phyloP scores from a whole-genome alignment of 129 eudicot genomes.

The Helianthus tuberosus region DNA sequence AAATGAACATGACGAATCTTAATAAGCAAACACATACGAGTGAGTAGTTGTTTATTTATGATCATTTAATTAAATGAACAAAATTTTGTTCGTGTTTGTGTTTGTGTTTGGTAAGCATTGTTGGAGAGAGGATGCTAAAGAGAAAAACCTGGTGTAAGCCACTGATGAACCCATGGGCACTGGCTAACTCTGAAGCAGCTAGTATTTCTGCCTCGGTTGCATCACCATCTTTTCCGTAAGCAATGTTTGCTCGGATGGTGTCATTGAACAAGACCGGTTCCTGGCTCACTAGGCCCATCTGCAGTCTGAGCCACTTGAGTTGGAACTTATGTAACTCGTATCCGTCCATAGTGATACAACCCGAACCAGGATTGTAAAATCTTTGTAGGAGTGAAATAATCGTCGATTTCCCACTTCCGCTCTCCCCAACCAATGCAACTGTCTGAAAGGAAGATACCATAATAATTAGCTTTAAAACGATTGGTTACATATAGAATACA shows the following conservation, averaged over 20 bases:
- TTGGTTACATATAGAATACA: too few relatives aligned
- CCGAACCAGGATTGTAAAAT: slow-evolving; percentile 65
- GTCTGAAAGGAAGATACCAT: slow-evolving; percentile 48
- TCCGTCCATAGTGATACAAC: slow-evolving; percentile 58
- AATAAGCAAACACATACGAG: too few relatives aligned
- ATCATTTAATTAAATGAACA: too few relatives aligned
- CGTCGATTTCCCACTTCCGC: slow-evolving; percentile 84
- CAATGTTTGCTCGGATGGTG: slow-evolving; percentile 64
- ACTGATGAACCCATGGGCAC: slow-evolving; percentile 69
- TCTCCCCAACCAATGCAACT: slow-evolving; percentile 72
- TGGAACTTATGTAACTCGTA: slow-evolving; percentile 56
- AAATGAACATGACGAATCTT: too few relatives aligned
- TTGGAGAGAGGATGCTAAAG: too few relatives aligned
- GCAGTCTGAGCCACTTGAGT: slow-evolving; percentile 63
- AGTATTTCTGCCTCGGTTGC: slow-evolving; percentile 62
- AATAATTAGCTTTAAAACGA: too few relatives aligned
- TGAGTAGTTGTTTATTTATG: too few relatives aligned
- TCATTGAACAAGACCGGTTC: slow-evolving; percentile 69
- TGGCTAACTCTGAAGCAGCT: slow-evolving; percentile 62
- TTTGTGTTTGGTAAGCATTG: too few relatives aligned
- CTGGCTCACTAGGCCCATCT: slow-evolving; percentile 79
- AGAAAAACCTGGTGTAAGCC: slow-evolving; percentile 46
- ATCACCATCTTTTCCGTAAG: slow-evolving; percentile 59
- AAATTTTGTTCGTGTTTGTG: too few relatives aligned
- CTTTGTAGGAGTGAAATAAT: slow-evolving; percentile 64